Conservation (phyloP, 768 basidiomycete genomes). For the Agaricus blazei region DNA sequence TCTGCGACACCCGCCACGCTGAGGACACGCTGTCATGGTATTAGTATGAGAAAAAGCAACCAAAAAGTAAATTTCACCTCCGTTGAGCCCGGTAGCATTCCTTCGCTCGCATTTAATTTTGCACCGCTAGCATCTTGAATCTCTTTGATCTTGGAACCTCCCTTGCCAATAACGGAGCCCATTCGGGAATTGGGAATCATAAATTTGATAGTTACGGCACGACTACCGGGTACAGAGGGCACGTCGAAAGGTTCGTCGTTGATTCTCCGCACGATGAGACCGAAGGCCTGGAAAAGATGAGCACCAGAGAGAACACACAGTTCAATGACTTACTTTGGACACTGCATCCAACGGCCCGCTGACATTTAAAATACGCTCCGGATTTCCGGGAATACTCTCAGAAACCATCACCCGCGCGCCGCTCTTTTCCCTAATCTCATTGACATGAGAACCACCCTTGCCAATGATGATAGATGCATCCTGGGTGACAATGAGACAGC, state of each 20-base stretch:
- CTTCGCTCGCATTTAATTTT: conserved; percentile 92
- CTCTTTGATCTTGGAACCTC: conserved; percentile 97
- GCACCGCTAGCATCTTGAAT: conserved; percentile 99
- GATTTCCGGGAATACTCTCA: conserved; percentile 97
- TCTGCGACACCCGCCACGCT: conserved; percentile 98
- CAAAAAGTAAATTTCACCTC: conserved; percentile 54
- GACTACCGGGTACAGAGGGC: conserved; percentile 94
- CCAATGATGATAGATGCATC: conserved; percentile 99
- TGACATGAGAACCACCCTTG: conserved; percentile 91
- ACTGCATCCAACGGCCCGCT: conserved; percentile 97
- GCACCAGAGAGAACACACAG: not conserved
- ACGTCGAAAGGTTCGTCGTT: conserved; percentile 99
- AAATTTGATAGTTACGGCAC: conserved; percentile 98
- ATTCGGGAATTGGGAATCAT: conserved; percentile 99
- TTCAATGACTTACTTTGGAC: conserved; percentile 65
- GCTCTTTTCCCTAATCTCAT: conserved; percentile 97
- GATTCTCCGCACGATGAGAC: conserved; percentile 96
- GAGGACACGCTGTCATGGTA: conserved; percentile 71
- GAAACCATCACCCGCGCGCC: conserved; percentile 96
- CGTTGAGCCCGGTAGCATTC: conserved; percentile 98
- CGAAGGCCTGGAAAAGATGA: conserved; percentile 75
- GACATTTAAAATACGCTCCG: conserved; percentile 97
- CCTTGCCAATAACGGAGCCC: conserved; percentile 98
- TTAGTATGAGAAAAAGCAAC: conserved; percentile 3
- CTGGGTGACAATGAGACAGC: conserved; percentile 97